These are phyloP conservation scores for Venturia aucupariae DNA, from an alignment of 2,329 filamentous ascomycete genomes.

Conservation along the genomic window DNA sequence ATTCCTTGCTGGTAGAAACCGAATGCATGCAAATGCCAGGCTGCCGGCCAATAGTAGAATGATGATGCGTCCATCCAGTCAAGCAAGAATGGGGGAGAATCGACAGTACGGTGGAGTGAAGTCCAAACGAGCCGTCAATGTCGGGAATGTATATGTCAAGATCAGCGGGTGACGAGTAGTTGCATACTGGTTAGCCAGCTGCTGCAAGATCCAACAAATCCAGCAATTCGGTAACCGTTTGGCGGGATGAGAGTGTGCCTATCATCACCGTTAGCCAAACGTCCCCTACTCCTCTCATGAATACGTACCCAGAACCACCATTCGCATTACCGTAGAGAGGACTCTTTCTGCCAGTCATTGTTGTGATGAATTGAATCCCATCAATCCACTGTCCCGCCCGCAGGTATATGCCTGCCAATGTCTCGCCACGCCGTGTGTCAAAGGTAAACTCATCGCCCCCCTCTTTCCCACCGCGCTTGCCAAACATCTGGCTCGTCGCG, in stretches of 20 bases:
- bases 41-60: neutral
- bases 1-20: neutral
- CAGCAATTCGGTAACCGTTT: constrained; percentile 78
- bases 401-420: constrained; percentile 76
- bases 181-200: constrained; percentile 80
- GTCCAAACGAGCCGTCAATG: neutral
- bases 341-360: constrained; percentile 78
- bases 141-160: neutral
- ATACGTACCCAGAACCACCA: constrained; percentile 72
- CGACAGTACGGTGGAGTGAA: neutral
- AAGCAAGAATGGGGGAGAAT: neutral
- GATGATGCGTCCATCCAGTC: neutral
- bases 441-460: constrained; percentile 68
- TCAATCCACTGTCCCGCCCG: constrained; percentile 77
- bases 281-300: neutral
- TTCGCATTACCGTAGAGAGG: constrained; percentile 71
- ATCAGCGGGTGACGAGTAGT: constrained; percentile 63
- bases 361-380: constrained; percentile 84
- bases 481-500: constrained; percentile 73
- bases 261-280: constrained; percentile 8
- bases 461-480: constrained; percentile 62
- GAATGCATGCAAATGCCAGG: neutral
- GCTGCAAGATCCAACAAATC: constrained; percentile 73
- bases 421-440: constrained; percentile 77
- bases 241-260: constrained; percentile 87